Conservation (phyloP, 2,329 filamentous ascomycete genomes). For the Colletotrichum trifolii region DNA sequence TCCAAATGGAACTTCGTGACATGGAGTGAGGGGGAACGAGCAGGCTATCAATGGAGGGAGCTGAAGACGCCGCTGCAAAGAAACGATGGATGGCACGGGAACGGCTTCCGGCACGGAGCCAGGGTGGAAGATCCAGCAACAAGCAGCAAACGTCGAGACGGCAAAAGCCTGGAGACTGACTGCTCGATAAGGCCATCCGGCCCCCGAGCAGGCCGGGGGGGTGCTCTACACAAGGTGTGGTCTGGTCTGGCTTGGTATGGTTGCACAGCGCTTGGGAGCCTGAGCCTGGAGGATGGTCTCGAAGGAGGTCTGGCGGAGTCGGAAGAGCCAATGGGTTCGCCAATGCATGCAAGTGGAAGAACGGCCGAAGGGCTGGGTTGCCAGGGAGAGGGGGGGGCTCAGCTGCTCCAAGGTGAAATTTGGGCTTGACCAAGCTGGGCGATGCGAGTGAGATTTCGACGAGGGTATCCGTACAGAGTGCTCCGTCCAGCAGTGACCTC, state of each 20-base stretch:
- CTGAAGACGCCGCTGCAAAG: constrained; percentile 22
- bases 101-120: constrained; percentile 26
- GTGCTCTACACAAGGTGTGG: neutral
- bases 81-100: constrained; percentile 6
- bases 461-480: neutral
- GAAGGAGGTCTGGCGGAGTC: constrained; percentile 28
- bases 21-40: constrained; percentile 28
- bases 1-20: neutral
- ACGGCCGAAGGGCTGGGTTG: constrained; percentile 16
- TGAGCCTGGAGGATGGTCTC: constrained; percentile 21
- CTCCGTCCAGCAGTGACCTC: too few species aligned
- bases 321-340: constrained; percentile 8
- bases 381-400: constrained; percentile 23
- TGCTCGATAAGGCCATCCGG: constrained; percentile 13
- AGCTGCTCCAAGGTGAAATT: constrained; percentile 13
- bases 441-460: constrained; percentile 5
- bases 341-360: constrained; percentile 17
- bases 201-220: constrained; percentile 1
- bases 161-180: constrained; percentile 1
- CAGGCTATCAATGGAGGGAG: constrained; percentile 35
- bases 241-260: constrained; percentile 5
- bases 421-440: constrained; percentile 12
- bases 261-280: constrained; percentile 24
- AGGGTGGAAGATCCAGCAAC: constrained; percentile 16
- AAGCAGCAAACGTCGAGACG: neutral